Conservation (phyloP, 352 stramenopile genomes). For the Thraustochytrium striatum region DNA sequence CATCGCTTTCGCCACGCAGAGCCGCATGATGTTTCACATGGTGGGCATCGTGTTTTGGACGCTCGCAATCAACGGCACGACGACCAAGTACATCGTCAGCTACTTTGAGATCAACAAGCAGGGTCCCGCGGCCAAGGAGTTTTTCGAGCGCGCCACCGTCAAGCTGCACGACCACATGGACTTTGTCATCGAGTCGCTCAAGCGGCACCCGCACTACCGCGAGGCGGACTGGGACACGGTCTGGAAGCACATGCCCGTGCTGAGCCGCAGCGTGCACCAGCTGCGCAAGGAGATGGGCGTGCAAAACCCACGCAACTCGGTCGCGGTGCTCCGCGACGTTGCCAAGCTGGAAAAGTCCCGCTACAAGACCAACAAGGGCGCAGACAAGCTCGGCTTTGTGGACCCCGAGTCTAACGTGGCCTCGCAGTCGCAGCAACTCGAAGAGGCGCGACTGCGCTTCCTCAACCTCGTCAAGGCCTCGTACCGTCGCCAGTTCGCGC, state of each 20-base stretch:
- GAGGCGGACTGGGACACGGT: constrained; percentile 36
- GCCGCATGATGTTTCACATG: constrained; percentile 54
- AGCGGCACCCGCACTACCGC: neutral
- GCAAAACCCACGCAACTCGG: neutral
- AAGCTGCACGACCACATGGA: neutral
- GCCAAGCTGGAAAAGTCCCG: neutral
- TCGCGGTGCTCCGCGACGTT: neutral
- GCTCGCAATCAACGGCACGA: constrained; percentile 51
- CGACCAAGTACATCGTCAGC: constrained; percentile 27
- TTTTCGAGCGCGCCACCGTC: constrained; percentile 15
- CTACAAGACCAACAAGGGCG: neutral
- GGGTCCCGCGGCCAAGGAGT: neutral
- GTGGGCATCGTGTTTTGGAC: constrained; percentile 55
- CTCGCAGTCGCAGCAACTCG: too few species aligned
- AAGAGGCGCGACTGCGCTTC: constrained; percentile 26
- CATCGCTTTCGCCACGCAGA: neutral
- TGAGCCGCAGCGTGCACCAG: neutral
- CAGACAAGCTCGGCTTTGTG: too few species aligned
- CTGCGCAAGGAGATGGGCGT: neutral
- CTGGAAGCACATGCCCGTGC: constrained; percentile 21
- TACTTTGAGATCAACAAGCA: constrained; percentile 23
- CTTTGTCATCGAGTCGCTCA: neutral
- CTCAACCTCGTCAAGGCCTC: constrained; percentile 17
- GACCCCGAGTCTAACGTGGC: neutral
- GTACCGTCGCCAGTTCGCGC: constrained; percentile 22